These are phyloP conservation scores for Dalbergia cultrata DNA, from an alignment of 306 rosid species.

Conservation along the genomic window DNA sequence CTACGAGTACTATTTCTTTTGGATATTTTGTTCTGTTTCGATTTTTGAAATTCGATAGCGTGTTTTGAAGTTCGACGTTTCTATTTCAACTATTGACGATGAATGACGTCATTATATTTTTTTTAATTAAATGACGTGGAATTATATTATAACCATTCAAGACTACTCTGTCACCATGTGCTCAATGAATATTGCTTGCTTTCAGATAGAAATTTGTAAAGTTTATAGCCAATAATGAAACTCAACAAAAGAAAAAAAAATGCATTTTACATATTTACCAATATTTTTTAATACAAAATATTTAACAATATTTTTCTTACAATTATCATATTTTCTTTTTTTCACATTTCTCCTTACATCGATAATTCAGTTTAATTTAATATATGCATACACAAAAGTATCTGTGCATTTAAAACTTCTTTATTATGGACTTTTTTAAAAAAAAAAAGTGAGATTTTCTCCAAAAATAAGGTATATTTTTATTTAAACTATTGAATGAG, in stretches of 20 bases:
- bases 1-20: not conserved
- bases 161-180: constrained; percentile 22
- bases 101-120: not conserved
- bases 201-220: constrained; percentile 18
- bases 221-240: not conserved
- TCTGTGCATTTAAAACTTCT: not conserved
- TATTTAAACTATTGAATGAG: too few relatives aligned
- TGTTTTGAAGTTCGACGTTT: constrained; percentile 3
- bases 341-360: too few relatives aligned
- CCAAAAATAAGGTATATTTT: not conserved
- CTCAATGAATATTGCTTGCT: constrained; percentile 24
- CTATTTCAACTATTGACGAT: not conserved
- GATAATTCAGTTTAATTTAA: too few relatives aligned
- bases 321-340: too few relatives aligned
- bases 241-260: not conserved
- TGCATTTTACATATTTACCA: too few relatives aligned
- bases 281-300: too few relatives aligned
- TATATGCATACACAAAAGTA: too few relatives aligned
- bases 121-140: too few relatives aligned
- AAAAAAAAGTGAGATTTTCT: too few relatives aligned
- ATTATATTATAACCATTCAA: not conserved
- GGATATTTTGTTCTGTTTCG: not conserved
- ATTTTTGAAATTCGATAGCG: not conserved
- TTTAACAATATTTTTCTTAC: not conserved
- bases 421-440: not conserved